Evolutionary conservation across 2,329 filamentous ascomycete genomes (phyloP).

Genomic region (Fusarium aywerte): DNA sequence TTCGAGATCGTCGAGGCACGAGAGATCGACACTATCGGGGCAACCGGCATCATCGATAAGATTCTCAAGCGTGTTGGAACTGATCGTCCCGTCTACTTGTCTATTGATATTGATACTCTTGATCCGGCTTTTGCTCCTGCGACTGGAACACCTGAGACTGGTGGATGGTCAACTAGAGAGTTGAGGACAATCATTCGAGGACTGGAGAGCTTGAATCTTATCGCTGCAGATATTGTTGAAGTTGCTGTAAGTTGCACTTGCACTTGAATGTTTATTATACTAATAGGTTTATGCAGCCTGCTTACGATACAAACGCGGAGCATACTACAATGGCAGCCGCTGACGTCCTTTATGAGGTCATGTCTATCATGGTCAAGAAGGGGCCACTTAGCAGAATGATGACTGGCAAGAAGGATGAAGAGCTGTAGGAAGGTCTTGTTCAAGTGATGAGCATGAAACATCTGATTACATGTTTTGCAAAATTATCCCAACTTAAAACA

Average conservation of each 20-base stretch:
- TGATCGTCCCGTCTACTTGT: constrained; percentile 80
- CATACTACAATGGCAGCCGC: constrained; percentile 79
- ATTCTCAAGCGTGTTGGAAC: constrained; percentile 80
- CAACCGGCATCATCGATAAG: constrained; percentile 79
- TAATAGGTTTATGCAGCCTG: constrained; percentile 56
- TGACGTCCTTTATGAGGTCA: constrained; percentile 78
- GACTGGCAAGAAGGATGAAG: constrained; percentile 16
- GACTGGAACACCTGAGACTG: constrained; percentile 80
- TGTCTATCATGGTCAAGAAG: constrained; percentile 85
- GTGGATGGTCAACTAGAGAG: constrained; percentile 79
- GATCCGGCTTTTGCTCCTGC: constrained; percentile 84
- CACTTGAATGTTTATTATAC: rapidly evolving
- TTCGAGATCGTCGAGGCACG: constrained; percentile 82
- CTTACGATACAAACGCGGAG: constrained; percentile 78
- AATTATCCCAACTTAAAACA: constrained; percentile 21
- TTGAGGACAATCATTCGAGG: constrained; percentile 77
- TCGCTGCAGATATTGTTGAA: constrained; percentile 78
- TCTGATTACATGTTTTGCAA: rapidly evolving
- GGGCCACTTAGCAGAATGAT: constrained; percentile 70
- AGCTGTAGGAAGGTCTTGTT: not conserved
- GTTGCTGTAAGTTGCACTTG: constrained; percentile 58
- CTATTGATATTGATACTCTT: constrained; percentile 85
- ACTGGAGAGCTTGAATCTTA: constrained; percentile 74
- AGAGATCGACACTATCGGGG: constrained; percentile 63
- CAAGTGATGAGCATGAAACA: not conserved